Percentiles rank a stretch among this genome's conserved stretches.
phyloP scores from a whole-genome alignment of 768 basidiomycete genomes.

The Russula virescens region DNA sequence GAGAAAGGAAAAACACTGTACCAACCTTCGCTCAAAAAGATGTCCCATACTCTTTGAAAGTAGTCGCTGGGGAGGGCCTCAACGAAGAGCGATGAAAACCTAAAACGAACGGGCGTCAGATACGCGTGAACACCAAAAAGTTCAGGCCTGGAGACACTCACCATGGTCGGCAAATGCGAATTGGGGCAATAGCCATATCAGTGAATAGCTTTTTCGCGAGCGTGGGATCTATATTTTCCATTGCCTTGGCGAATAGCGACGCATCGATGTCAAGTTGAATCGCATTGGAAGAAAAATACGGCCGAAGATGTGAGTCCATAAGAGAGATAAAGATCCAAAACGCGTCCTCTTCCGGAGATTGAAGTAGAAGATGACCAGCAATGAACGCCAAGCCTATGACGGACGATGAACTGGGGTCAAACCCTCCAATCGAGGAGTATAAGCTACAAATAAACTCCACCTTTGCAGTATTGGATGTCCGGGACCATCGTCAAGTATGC shows the following conservation, averaged over 20 bases:
- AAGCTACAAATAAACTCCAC: constrained; percentile 33
- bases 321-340: constrained; percentile 88
- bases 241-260: constrained; percentile 57
- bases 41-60: constrained; percentile 73
- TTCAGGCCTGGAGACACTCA: constrained; percentile 29
- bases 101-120: constrained; percentile 27
- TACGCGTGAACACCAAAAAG: not conserved
- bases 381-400: constrained; percentile 59
- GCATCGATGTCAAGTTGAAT: constrained; percentile 74
- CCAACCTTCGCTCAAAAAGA: constrained; percentile 76
- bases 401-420: not conserved
- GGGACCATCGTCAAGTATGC: constrained; percentile 85
- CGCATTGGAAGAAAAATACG: constrained; percentile 59
- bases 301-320: constrained; percentile 79
- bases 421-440: not conserved
- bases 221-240: constrained; percentile 56
- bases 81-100: constrained; percentile 72
- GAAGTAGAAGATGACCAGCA: constrained; percentile 63
- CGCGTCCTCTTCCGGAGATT: constrained; percentile 81
- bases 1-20: not conserved
- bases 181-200: constrained; percentile 55
- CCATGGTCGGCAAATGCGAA: constrained; percentile 60
- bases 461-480: constrained; percentile 62
- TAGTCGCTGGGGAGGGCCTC: constrained; percentile 58
- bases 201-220: constrained; percentile 64